Evolutionary conservation across 257 asterid species (phyloP), one percentile per base, ranked within the genome.

Genomic region (Gynochthodes officinalis): DNA sequence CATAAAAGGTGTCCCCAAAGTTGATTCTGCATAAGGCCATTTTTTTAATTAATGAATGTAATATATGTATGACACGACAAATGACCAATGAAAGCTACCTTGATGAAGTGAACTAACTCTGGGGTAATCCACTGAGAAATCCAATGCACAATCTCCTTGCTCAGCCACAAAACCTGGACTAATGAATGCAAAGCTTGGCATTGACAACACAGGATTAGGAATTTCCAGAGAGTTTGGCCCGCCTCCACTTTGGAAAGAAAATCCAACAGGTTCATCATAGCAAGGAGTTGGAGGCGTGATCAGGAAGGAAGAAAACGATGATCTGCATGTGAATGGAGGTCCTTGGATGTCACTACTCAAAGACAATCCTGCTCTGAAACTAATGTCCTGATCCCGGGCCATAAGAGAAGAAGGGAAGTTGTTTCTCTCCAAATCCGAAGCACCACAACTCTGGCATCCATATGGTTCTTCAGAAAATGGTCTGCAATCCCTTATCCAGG

Each of bases 151-250:
- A 35, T 46, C 81, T 55, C 70, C 85, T 73, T 72, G 84, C 67
- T 69, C 89, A 69, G 75, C 78, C 35, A 44, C 79, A 67, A 67
- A 42, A 43, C 75, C 71, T 4, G 82, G 50, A 79, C 82, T 66
- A 77, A 82, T 83, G 84, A 91, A 89, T 33, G 91, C 83, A 79
- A 91, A 89, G 81, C 97, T 91, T 19, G 91, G 86, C 50, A 91
- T 69, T 19, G 96, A 77, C 50, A 79, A 44, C 21, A 86, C 50
- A 5, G 89, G 82, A 16, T 86, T 69, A 23, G 90, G 75, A 78
- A 78, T 71, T 70, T 84, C 87, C 46, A 72, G 28, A 8, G 88
- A 67, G 67, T 53, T 69, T 59, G 87, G 77, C 63, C 82, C 85
- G 25, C 75, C 73, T 71, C 73, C 78, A 62, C 84, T 79, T 15